Evolutionary conservation across 371 early-diverging fungal genomes (phyloP).

Genomic region (Mucor lusitanicus): DNA sequence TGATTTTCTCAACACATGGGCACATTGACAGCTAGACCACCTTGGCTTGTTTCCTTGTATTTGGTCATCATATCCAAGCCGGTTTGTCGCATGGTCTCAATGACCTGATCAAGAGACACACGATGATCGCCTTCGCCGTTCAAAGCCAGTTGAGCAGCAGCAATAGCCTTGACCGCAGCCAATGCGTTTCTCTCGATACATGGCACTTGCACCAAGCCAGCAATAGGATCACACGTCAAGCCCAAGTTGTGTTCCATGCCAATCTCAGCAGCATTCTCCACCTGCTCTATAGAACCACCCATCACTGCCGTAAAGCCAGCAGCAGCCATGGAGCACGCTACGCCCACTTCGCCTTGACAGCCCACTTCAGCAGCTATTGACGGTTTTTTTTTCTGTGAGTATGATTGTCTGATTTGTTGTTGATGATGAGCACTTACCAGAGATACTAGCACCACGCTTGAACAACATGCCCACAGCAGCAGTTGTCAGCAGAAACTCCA

Average conservation of each 20-base stretch:
- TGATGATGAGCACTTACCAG: constrained; percentile 21
- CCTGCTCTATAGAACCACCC: constrained; percentile 90
- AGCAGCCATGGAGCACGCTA: constrained; percentile 95
- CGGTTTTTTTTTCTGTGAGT: background rate
- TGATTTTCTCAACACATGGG: constrained; percentile 71
- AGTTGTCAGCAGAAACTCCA: constrained; percentile 90
- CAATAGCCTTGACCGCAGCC: constrained; percentile 94
- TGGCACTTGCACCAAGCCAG: constrained; percentile 93
- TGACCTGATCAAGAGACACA: constrained; percentile 92
- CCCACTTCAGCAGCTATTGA: constrained; percentile 90
- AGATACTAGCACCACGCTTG: constrained; percentile 92
- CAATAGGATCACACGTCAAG: constrained; percentile 91
- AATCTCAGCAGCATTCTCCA: constrained; percentile 95
- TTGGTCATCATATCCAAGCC: constrained; percentile 90
- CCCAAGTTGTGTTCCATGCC: constrained; percentile 95
- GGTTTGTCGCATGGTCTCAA: constrained; percentile 95
- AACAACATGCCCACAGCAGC: constrained; percentile 95
- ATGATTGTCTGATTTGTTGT: background rate
- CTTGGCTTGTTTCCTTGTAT: constrained; percentile 95
- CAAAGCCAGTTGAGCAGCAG: constrained; percentile 91
- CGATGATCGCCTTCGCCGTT: constrained; percentile 88
- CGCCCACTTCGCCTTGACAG: constrained; percentile 86
- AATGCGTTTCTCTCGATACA: constrained; percentile 94
- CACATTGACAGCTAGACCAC: constrained; percentile 89
- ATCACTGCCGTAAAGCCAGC: constrained; percentile 94